phyloP scores from a whole-genome alignment of 75 land plant species.

The Ceratopteris richardii region DNA sequence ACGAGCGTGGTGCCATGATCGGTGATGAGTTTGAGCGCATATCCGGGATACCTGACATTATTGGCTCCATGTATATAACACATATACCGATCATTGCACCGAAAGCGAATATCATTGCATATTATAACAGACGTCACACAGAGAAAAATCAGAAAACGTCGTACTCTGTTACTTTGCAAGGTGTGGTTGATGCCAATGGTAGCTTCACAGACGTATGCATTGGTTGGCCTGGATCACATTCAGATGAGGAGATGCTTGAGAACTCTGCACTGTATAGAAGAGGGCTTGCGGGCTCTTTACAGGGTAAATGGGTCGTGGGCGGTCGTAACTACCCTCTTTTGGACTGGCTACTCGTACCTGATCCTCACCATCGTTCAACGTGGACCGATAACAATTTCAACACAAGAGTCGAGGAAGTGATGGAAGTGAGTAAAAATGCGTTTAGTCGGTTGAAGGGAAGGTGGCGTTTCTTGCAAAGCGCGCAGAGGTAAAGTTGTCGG shows the following conservation, averaged over 20 bases:
- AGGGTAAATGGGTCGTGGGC: constrained; percentile 72
- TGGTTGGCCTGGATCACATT: constrained; percentile 90
- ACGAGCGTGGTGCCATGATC: constrained; percentile 21
- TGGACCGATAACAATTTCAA: constrained; percentile 95
- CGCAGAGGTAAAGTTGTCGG: constrained; percentile 91
- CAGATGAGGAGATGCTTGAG: constrained; percentile 83
- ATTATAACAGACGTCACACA: constrained; percentile 86
- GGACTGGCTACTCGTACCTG: constrained; percentile 94
- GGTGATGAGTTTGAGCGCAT: constrained; percentile 56
- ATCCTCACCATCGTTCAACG: constrained; percentile 62
- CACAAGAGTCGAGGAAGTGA: constrained; percentile 68
- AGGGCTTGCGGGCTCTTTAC: constrained; percentile 43
- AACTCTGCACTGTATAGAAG: constrained; percentile 63
- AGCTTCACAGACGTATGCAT: constrained; percentile 87
- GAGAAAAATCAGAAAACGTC: constrained; percentile 91
- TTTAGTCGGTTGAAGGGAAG: constrained; percentile 75
- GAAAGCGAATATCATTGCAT: constrained; percentile 80
- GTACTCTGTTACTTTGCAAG: constrained; percentile 94
- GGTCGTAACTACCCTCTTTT: constrained; percentile 65
- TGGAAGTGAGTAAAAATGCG: constrained; percentile 46
- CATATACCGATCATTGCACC: constrained; percentile 97
- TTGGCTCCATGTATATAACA: constrained; percentile 90
- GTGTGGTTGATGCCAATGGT: constrained; percentile 72
- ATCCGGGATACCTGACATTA: constrained; percentile 78
- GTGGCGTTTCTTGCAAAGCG: constrained; percentile 85